Conservation (phyloP, 768 basidiomycete species). For the Leccinum disarticulatum region DNA sequence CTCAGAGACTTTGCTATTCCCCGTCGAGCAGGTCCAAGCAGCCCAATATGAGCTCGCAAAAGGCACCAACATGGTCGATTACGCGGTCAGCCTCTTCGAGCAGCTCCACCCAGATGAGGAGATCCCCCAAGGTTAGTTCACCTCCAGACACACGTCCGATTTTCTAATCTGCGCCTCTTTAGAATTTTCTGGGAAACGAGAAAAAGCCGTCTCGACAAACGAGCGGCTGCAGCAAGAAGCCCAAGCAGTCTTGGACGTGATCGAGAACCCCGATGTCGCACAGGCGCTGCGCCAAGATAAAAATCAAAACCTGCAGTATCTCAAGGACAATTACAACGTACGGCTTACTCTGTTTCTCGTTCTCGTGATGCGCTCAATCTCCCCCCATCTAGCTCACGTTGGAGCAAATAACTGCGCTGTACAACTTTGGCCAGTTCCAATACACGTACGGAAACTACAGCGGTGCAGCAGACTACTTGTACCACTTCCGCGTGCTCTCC, state of each 20-base stretch:
- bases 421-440: constrained; percentile 98
- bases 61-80: constrained; percentile 98
- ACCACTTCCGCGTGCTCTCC: constrained; percentile 97
- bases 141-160: neutral
- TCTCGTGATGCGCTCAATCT: constrained; percentile 7
- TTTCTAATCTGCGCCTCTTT: neutral
- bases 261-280: constrained; percentile 95
- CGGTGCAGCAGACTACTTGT: constrained; percentile 95
- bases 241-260: constrained; percentile 90
- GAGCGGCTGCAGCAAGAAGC: constrained; percentile 87
- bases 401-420: constrained; percentile 93
- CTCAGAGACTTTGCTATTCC: constrained; percentile 70
- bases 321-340: constrained; percentile 91
- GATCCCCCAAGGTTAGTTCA: constrained; percentile 60
- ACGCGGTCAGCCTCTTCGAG: constrained; percentile 76
- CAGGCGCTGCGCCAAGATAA: constrained; percentile 94
- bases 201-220: constrained; percentile 79
- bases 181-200: constrained; percentile 87
- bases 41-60: constrained; percentile 98
- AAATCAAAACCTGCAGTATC: constrained; percentile 91
- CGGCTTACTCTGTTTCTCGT: constrained; percentile 26
- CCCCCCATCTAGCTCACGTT: constrained; percentile 72
- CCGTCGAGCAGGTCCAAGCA: constrained; percentile 72
- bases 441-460: constrained; percentile 98
- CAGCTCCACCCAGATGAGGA: constrained; percentile 74